Conservation (phyloP, 345 rosid species). For the Arabis hirsuta region DNA sequence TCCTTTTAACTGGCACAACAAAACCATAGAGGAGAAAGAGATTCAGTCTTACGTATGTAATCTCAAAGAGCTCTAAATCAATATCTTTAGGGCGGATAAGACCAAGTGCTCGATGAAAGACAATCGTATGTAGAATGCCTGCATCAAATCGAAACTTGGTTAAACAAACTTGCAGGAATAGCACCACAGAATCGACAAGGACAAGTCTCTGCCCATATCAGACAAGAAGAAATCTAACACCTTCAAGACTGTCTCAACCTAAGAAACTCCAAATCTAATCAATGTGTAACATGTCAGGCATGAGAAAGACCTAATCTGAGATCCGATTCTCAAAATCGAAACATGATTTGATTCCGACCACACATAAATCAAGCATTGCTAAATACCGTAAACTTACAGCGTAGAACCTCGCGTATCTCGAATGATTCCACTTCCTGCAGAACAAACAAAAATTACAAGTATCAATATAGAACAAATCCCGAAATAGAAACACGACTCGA, state of each 20-base stretch:
- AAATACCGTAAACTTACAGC: constrained; percentile 59
- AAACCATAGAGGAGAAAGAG: background rate
- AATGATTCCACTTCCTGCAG: constrained; percentile 80
- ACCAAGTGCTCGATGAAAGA: constrained; percentile 93
- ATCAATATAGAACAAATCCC: constrained; percentile 12
- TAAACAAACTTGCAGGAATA: constrained; percentile 2
- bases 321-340: constrained; percentile 13
- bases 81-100: constrained; percentile 90
- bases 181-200: background rate
- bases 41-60: constrained; percentile 70
- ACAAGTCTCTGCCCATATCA: no score
- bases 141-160: constrained; percentile 34
- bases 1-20: constrained; percentile 5
- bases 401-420: constrained; percentile 85
- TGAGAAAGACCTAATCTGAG: constrained; percentile 19
- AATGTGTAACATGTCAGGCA: background rate
- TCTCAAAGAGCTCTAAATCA: constrained; percentile 86
- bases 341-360: background rate
- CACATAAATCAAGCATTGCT: background rate
- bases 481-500: constrained; percentile 10
- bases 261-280: background rate
- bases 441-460: background rate
- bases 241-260: no score
- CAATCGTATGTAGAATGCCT: constrained; percentile 90
- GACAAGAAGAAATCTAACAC: no score